Conservation (phyloP, 768 basidiomycete species). For the Polyporus arcularius region DNA sequence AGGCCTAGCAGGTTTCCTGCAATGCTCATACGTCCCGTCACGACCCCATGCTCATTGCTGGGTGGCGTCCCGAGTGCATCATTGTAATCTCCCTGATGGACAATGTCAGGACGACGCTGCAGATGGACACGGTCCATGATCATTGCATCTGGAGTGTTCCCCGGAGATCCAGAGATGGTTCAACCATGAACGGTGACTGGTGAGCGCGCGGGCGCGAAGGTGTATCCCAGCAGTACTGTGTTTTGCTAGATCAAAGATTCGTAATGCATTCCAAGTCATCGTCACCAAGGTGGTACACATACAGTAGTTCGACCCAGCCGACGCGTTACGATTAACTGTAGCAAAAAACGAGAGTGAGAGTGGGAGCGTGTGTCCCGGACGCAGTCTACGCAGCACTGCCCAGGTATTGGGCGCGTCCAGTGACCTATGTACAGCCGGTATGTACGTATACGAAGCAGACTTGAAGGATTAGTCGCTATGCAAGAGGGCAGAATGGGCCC, state of each 20-base stretch:
- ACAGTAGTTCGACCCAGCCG: slow-evolving; percentile 6
- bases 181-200: background rate
- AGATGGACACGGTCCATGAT: no score
- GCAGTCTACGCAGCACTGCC: background rate
- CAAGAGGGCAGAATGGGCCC: background rate
- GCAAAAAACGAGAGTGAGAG: slow-evolving; percentile 2
- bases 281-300: background rate
- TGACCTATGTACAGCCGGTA: background rate
- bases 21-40: no score
- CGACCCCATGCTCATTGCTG: no score
- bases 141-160: no score
- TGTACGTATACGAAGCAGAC: background rate
- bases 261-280: background rate
- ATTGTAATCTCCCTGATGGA: no score
- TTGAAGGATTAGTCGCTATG: background rate
- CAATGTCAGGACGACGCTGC: no score
- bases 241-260: background rate
- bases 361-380: background rate
- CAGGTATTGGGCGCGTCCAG: background rate
- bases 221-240: no score
- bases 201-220: no score
- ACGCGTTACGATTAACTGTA: slow-evolving; percentile 1
- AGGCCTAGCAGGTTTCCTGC: no score
- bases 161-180: no score
- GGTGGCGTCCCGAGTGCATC: no score